Evolutionary conservation across 2,329 filamentous ascomycete species (phyloP).

Genomic region (Acrocalymma vagum): DNA sequence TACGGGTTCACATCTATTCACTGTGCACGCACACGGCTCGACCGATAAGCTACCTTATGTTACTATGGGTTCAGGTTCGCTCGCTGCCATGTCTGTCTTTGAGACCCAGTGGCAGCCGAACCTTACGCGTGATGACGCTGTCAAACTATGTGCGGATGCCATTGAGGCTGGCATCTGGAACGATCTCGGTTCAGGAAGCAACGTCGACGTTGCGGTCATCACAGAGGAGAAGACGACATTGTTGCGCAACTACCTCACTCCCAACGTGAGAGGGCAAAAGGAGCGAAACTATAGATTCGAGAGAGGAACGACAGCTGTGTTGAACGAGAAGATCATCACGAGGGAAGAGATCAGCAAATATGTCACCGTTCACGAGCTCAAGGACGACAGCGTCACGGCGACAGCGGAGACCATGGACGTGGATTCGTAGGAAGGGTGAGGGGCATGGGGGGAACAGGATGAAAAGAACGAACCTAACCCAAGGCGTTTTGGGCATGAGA

Average conservation of each 20-base stretch:
- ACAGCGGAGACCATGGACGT: conserved; percentile 73
- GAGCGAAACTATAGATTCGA: conserved; percentile 91
- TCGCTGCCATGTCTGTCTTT: conserved; percentile 98
- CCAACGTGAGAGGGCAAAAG: conserved; percentile 91
- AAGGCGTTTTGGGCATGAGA: conserved; percentile 28
- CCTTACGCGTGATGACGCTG: conserved; percentile 80
- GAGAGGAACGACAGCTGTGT: conserved; percentile 90
- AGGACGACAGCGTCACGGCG: conserved; percentile 69
- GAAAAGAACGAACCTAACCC: not conserved
- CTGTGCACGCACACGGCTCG: conserved; percentile 96
- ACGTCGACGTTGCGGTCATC: conserved; percentile 96
- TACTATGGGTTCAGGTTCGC: conserved; percentile 95
- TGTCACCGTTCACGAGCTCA: conserved; percentile 87
- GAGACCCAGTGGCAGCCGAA: conserved; percentile 92
- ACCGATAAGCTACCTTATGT: conserved; percentile 99
- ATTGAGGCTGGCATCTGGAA: conserved; percentile 99
- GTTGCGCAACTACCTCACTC: conserved; percentile 90
- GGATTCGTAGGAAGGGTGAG: conserved; percentile 52
- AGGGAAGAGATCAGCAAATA: conserved; percentile 95
- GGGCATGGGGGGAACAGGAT: not conserved
- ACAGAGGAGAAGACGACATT: conserved; percentile 94
- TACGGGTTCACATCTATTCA: conserved; percentile 94
- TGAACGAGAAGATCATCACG: conserved; percentile 96
- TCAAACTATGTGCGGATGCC: conserved; percentile 83
- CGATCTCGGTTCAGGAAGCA: conserved; percentile 94